phyloP scores from a whole-genome alignment of 2,329 filamentous ascomycete species.

The Talaromyces sp. region DNA sequence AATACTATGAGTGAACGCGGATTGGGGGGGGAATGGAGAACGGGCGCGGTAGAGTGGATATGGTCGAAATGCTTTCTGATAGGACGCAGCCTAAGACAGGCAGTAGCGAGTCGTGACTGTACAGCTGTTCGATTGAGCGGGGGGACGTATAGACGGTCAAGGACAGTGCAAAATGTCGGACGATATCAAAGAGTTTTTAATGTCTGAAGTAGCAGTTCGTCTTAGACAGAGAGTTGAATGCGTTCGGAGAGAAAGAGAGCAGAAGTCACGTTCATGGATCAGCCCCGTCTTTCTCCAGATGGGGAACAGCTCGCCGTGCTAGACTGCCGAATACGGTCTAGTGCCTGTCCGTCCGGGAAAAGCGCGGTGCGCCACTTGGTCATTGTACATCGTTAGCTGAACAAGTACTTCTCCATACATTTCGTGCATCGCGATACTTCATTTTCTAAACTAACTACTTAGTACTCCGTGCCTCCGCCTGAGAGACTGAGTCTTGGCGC shows the following conservation, averaged over 20 bases:
- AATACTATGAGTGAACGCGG: neutral
- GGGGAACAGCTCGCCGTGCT: neutral
- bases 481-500: too few species aligned
- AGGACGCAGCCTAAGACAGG: neutral
- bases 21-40: conserved; percentile 6
- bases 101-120: neutral
- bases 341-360: neutral
- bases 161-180: neutral
- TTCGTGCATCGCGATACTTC: neutral
- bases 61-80: neutral
- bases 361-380: conserved; percentile 2
- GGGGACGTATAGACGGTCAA: neutral
- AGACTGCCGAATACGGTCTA: neutral
- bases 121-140: neutral
- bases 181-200: neutral
- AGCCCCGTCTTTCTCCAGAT: conserved; percentile 5
- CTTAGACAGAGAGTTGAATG: neutral
- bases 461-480: too few species aligned
- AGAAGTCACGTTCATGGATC: conserved; percentile 9
- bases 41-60: neutral
- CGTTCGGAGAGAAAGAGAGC: neutral
- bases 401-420: neutral
- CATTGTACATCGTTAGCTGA: conserved; percentile 2
- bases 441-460: too few species aligned
- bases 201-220: neutral